Evolutionary conservation across 2,329 filamentous ascomycete genomes (phyloP), one percentile per base, ranked within the genome.

Genomic region (Boeremia exigua): DNA sequence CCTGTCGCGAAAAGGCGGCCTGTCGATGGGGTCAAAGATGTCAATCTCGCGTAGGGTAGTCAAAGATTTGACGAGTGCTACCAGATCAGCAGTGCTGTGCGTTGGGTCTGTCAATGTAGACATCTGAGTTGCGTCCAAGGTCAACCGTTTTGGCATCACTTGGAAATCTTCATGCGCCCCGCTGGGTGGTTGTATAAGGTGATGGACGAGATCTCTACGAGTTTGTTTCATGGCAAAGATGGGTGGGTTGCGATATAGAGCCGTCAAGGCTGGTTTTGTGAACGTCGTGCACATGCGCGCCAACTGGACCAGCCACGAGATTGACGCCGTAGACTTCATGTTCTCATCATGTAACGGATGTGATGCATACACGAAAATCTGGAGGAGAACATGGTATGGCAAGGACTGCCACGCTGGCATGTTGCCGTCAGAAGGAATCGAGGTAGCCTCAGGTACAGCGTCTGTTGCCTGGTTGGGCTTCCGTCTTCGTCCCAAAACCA

Each of bases 221-320:
- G 78, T 78, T 58, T 82, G 81, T 30, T 76, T 73, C 32, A 80
- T 75, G 1, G 82, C 80, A 55, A 83, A 80, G 39, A 95, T 78
- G 1, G 87, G 86, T 8, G 90, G 90, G 5, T 81, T 85, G 42
- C 83, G 80, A 71, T 95, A 95, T 5, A 96, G 79, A 1, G 85
- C 88, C 5, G 86, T 86, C 46, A 95, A 75, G 1, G 90, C 90
- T 5, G 91, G 88, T 65, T 92, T 90, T 0, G 84, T 78, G 54
- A 93, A 91, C 2, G 81, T 73, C 46, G 80, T 84, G 66, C 63
- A 93, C 14, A 86, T 77, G 2, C 82, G 80, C 32, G 89, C 86
- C 39, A 84, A 78, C n/a, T 80, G 79, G 9, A 89, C 74, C 6
- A 96, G 82, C 88, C 88, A 92, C 64, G 81, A 65, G 14, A 82